Conservation (phyloP, 2,329 filamentous ascomycete genomes). For the Ascochyta clinopodiicola region DNA sequence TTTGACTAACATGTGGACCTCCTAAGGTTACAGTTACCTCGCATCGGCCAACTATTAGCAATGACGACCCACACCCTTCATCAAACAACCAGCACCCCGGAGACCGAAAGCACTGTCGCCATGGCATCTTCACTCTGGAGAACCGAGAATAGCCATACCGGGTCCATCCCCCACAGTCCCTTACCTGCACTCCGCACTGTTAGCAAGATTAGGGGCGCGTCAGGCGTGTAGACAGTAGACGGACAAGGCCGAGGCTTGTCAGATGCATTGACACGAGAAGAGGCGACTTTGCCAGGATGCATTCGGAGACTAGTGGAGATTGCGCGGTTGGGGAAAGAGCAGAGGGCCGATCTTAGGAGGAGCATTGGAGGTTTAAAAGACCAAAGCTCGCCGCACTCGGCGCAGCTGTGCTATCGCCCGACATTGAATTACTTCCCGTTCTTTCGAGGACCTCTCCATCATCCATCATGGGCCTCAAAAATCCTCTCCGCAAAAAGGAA, state of each 20-base stretch:
- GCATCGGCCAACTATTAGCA: conserved; percentile 35
- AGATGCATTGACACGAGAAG: conserved; percentile 20
- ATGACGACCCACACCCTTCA: conserved; percentile 35
- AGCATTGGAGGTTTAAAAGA: conserved; percentile 31
- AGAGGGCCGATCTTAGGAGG: conserved; percentile 40
- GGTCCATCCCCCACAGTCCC: conserved; percentile 30
- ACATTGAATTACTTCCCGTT: conserved; percentile 1
- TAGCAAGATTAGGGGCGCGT: conserved; percentile 13
- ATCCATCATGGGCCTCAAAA: conserved; percentile 34
- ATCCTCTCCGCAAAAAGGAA: conserved; percentile 32
- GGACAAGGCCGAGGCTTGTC: conserved; percentile 14
- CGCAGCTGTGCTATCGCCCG: conserved; percentile 6
- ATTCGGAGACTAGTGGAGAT: conserved; percentile 33
- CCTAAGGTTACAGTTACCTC: conserved; percentile 25
- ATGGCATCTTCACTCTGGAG: conserved; percentile 14
- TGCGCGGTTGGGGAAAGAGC: conserved; percentile 25
- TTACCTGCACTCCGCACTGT: conserved; percentile 31
- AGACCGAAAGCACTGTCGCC: conserved; percentile 13
- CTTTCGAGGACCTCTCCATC: neutral
- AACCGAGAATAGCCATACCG: conserved; percentile 28
- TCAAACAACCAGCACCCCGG: conserved; percentile 22
- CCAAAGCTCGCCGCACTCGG: conserved; percentile 17
- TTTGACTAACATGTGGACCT: conserved; percentile 44
- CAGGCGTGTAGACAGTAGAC: conserved; percentile 3
- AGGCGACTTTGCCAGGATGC: conserved; percentile 30